These are phyloP conservation scores for Cubamyces sp. DNA, from an alignment of 768 basidiomycete species.

Conservation along the genomic window DNA sequence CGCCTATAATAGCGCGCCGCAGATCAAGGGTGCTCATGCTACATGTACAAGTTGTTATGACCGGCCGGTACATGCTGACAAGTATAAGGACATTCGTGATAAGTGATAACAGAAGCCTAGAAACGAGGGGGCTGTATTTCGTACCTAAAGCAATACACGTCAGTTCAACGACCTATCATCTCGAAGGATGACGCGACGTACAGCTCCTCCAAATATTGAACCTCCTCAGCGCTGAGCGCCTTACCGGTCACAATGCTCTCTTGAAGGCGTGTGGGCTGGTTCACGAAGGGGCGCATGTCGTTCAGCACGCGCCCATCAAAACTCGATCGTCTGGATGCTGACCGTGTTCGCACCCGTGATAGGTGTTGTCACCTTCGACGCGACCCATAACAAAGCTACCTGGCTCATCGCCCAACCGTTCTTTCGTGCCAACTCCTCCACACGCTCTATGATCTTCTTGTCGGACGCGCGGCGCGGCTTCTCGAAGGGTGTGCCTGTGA, in stretches of 20 bases:
- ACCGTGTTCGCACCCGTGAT: conserved; percentile 47
- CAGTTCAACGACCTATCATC: not conserved
- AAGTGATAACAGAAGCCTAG: not conserved
- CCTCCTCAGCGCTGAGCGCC: conserved; percentile 57
- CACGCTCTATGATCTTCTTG: conserved; percentile 42
- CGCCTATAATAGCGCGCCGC: too few species aligned
- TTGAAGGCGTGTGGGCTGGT: conserved; percentile 30
- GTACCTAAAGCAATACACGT: not conserved
- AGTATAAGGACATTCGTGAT: too few species aligned
- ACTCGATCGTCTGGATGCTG: not conserved
- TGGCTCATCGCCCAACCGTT: conserved; percentile 47
- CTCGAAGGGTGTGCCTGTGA: conserved; percentile 33
- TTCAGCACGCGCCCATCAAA: not conserved
- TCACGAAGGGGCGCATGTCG: not conserved
- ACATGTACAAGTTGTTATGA: too few species aligned
- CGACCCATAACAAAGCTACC: conserved; percentile 48
- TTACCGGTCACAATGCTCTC: conserved; percentile 41
- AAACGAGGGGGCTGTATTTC: not conserved
- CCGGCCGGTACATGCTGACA: too few species aligned
- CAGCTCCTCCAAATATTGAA: conserved; percentile 56
- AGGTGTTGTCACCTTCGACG: conserved; percentile 46
- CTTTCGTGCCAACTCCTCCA: conserved; percentile 47
- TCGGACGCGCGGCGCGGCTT: conserved; percentile 34
- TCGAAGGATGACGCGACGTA: conserved; percentile 28
- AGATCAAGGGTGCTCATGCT: too few species aligned